A percentile compares a stretch with the other conserved stretches of the same genome.
Evolutionary conservation across 2,329 filamentous ascomycete species (phyloP).

Genomic region (Periglandula ipomoeae): DNA sequence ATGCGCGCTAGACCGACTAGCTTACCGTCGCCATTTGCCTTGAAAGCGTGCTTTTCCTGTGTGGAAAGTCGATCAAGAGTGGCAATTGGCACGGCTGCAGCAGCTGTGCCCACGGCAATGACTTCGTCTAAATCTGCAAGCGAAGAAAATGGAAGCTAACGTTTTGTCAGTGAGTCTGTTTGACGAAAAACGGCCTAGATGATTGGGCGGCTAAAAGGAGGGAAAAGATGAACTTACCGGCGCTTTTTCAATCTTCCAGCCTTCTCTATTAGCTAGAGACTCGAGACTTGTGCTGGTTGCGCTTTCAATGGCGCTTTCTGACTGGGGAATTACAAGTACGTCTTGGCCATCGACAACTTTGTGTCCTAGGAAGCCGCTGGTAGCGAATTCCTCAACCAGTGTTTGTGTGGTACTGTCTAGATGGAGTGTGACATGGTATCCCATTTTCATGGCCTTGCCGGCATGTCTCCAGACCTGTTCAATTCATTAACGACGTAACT

Average conservation of each 20-base stretch:
- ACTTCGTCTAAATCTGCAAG: background rate
- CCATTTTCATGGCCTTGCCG: conserved; percentile 50
- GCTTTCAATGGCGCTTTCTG: background rate
- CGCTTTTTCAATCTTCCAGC: background rate
- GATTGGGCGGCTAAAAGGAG: too few species aligned
- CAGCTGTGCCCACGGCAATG: background rate
- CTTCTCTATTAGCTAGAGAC: background rate
- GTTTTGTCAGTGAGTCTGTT: too few species aligned
- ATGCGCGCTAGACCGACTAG: background rate
- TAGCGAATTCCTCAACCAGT: conserved; percentile 61
- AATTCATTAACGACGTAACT: too few species aligned
- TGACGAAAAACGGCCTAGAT: background rate
- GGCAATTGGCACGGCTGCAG: background rate
- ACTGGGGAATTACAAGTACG: background rate
- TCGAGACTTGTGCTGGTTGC: background rate
- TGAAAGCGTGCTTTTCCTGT: background rate
- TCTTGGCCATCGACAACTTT: background rate
- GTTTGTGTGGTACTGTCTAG: conserved; percentile 55
- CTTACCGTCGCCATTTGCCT: background rate
- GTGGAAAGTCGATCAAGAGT: background rate
- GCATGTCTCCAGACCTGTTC: conserved; percentile 54
- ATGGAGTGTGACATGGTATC: conserved; percentile 59
- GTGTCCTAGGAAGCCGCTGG: conserved; percentile 17
- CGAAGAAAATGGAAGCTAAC: background rate
- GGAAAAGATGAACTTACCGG: too few species aligned